phyloP scores from a whole-genome alignment of 2,329 filamentous ascomycete genomes.

The Pezicula neosporulosa region DNA sequence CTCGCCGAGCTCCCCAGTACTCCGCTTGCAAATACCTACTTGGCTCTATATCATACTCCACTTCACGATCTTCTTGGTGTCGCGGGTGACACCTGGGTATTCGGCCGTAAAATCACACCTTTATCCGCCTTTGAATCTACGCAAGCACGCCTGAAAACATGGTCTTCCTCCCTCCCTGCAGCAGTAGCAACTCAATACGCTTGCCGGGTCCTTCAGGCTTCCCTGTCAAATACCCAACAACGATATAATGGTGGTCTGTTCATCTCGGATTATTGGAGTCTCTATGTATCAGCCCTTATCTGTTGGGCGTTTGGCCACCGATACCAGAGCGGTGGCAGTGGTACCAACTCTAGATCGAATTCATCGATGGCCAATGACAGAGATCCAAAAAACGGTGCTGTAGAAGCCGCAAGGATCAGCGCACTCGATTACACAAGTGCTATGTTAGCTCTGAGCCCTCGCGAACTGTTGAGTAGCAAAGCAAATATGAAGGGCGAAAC shows the following conservation, averaged over 20 bases:
- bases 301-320: conserved; percentile 54
- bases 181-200: conserved; percentile 46
- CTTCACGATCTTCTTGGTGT: conserved; percentile 54
- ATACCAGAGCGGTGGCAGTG: conserved; percentile 16
- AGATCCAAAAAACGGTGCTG: conserved; percentile 3
- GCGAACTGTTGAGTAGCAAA: conserved; percentile 32
- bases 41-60: conserved; percentile 56
- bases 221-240: conserved; percentile 30
- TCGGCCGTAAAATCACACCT: conserved; percentile 48
- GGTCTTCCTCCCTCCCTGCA: conserved; percentile 42
- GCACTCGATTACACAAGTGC: conserved; percentile 30
- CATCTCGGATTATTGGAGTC: conserved; percentile 49
- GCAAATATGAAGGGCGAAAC: conserved; percentile 39
- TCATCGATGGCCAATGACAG: conserved; percentile 7
- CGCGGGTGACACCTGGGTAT: conserved; percentile 49
- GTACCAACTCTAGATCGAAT: conserved; percentile 7
- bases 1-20: conserved; percentile 32
- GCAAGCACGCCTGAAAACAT: conserved; percentile 41
- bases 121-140: conserved; percentile 42
- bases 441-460: conserved; percentile 37
- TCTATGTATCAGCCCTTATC: conserved; percentile 55
- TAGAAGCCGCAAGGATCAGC: conserved; percentile 12
- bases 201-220: conserved; percentile 46
- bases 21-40: conserved; percentile 47
- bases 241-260: conserved; percentile 3